phyloP scores from a whole-genome alignment of 2,329 filamentous ascomycete genomes.

The Colletotrichum nymphaeae region DNA sequence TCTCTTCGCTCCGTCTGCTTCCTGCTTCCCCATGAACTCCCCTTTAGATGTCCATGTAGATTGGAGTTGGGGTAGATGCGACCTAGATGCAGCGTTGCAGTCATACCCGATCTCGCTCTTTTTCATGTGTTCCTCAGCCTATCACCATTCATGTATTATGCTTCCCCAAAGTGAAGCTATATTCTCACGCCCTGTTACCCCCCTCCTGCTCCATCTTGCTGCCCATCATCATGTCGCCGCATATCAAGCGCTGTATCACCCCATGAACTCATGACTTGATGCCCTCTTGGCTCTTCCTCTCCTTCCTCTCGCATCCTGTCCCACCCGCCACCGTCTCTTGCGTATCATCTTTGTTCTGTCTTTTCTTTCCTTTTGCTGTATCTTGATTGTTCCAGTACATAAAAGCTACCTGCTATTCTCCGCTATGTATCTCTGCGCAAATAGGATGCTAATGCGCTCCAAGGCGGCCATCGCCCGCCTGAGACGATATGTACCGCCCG shows the following conservation, averaged over 20 bases:
- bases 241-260: not conserved
- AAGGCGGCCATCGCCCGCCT: slow-evolving; percentile 71
- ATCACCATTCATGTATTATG: slow-evolving; percentile 1
- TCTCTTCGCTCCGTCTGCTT: not conserved
- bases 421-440: slow-evolving; percentile 36
- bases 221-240: not conserved
- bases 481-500: slow-evolving; percentile 69
- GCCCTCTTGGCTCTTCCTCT: not conserved
- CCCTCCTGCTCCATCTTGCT: not conserved
- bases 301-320: not conserved
- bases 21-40: not conserved
- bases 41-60: not conserved
- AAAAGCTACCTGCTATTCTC: not conserved
- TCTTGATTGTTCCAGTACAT: slow-evolving; percentile 21
- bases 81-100: slow-evolving; percentile 4
- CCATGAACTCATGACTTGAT: not conserved
- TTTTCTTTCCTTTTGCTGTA: not conserved
- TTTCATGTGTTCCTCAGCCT: not conserved
- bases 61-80: slow-evolving; percentile 1
- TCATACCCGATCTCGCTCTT: not conserved
- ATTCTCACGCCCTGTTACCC: slow-evolving; percentile 12
- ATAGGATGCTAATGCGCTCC: slow-evolving; percentile 36
- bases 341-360: no score
- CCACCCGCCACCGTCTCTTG: not conserved
- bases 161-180: not conserved